Percentiles rank a stretch among this genome's conserved stretches.
phyloP scores from a whole-genome alignment of 2,329 filamentous ascomycete genomes.

The Diplodia mutila region DNA sequence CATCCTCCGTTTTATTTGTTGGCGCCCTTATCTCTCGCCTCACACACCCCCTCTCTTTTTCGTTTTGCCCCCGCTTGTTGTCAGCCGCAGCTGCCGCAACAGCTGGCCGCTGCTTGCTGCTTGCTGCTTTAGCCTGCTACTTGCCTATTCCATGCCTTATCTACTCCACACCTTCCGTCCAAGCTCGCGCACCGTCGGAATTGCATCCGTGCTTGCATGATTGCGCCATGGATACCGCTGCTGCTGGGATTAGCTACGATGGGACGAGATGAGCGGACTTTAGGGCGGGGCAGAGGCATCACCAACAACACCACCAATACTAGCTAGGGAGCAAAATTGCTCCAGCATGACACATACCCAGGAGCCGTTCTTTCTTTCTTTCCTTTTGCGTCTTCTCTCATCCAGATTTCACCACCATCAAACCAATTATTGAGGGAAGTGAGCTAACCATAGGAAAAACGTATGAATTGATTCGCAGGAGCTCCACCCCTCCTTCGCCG shows the following conservation, averaged over 20 bases:
- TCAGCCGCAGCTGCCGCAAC: not conserved
- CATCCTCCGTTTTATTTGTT: too few relatives aligned
- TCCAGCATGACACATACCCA: too few relatives aligned
- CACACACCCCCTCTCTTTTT: not conserved
- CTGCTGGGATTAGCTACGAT: not conserved
- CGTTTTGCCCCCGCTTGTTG: not conserved
- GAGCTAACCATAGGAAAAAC: too few relatives aligned
- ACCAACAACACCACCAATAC: too few relatives aligned
- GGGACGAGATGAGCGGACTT: not conserved
- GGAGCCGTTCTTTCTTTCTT: too few relatives aligned
- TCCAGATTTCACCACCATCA: too few relatives aligned
- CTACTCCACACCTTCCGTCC: not conserved
- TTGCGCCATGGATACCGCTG: not conserved
- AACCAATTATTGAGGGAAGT: too few relatives aligned
- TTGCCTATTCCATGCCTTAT: not conserved
- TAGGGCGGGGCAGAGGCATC: too few relatives aligned
- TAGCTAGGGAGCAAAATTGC: not conserved
- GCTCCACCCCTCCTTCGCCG: constrained; percentile 80
- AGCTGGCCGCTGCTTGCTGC: too few relatives aligned
- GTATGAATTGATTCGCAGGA: too few relatives aligned
- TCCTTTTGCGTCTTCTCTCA: not conserved
- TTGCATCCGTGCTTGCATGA: not conserved
- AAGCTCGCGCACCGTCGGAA: not conserved
- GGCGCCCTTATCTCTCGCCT: not conserved
- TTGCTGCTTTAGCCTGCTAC: not conserved